These are phyloP conservation scores for Lathyrus tuberosus DNA, from an alignment of 306 rosid species.

Conservation along the genomic window DNA sequence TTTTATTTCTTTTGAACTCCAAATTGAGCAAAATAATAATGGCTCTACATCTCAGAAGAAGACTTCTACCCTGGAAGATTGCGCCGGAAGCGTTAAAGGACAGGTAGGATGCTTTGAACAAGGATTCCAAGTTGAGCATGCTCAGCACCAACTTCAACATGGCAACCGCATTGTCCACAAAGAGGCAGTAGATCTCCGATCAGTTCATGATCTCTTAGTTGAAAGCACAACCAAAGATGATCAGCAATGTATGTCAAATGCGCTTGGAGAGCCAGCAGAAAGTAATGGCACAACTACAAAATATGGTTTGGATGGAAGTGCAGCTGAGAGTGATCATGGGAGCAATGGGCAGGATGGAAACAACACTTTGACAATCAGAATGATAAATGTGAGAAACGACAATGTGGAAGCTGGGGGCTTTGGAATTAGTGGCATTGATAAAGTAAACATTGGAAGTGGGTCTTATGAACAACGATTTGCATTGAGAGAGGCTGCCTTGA, in stretches of 20 bases:
- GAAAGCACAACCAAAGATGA: constrained; percentile 41
- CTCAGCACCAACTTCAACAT: constrained; percentile 51
- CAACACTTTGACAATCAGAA: constrained; percentile 44
- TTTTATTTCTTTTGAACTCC: constrained; percentile 49
- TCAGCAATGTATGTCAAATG: constrained; percentile 51
- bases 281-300: constrained; percentile 40
- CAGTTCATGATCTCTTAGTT: constrained; percentile 42
- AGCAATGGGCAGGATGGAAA: constrained; percentile 55
- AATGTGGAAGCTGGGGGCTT: constrained; percentile 45
- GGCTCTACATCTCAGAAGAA: constrained; percentile 44
- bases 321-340: constrained; percentile 50
- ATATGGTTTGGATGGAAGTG: constrained; percentile 47
- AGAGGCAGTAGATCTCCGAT: constrained; percentile 36
- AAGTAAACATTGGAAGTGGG: constrained; percentile 43
- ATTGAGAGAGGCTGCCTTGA: constrained; percentile 73
- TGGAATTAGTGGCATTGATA: constrained; percentile 42
- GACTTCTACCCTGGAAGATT: constrained; percentile 33
- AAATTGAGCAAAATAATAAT: constrained; percentile 42
- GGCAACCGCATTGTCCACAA: constrained; percentile 50
- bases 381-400: constrained; percentile 39
- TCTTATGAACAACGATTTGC: constrained; percentile 55
- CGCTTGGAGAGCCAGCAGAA: constrained; percentile 45
- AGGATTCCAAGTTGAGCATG: constrained; percentile 49
- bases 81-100: constrained; percentile 41
- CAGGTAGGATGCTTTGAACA: constrained; percentile 47